Base-by-base conservation (phyloP, 345 rosid species). In the Noccaea bulbosa region DNA sequence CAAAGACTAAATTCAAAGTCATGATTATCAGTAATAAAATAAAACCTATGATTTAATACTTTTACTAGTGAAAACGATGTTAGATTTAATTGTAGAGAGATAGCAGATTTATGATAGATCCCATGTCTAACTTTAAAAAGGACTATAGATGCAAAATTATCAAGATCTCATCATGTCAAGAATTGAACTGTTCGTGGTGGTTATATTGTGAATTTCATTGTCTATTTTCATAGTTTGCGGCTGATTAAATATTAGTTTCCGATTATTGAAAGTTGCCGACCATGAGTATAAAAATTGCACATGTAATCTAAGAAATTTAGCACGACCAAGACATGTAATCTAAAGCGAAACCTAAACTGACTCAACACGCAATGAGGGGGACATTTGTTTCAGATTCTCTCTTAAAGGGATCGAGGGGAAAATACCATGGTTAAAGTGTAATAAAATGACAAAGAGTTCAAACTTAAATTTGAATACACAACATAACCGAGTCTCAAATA, bases 1-100 rank as follows among this genome's bases (percentile, higher is more conserved):
- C 54, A 67, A 12, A 67, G 68, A 59, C 69, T 67, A 50, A 51
- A 74, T 61, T 67, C 50, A 74, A 70, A 74, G 69, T 67, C 64
- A 61, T 67, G 49, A 74, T 74, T 67, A 61, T 61, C 64, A 45
- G 11, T 60, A 60, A 52, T 59, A 67, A 15, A 67, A 67, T 51
- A 67, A 4, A 67, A 74, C 61, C 72, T 51, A 58, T 15, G 63
- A 43, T 58, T 73, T 47, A 22, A 40, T 49, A 73, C 24, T 65
- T 48, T 48, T 62, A 40, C 43, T 40, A 57, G 53, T 56, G 72
- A 73, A 65, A 65, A 72, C 70, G 65, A 64, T 56, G 14, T 35
- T 35, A n/a, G 61, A 27, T 16, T 24, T 35, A 8, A 41, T 56
- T n/a, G 14, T 37, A 14, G 44, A 56, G 16, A 33, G 41, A 55